Conservation (phyloP, 441 rosid species). For the Adansonia madagascariensis region DNA sequence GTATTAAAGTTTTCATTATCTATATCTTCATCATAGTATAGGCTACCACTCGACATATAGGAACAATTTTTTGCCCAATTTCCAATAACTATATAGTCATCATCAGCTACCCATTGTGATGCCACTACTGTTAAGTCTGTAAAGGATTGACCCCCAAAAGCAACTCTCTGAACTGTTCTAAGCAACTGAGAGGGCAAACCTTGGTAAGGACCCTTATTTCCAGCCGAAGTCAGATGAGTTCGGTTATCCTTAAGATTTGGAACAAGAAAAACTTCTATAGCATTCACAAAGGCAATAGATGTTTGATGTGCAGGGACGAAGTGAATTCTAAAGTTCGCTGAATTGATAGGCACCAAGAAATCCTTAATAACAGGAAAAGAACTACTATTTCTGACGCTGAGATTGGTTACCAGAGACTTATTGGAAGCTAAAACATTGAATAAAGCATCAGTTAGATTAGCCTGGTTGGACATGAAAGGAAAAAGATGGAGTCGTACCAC, state of each 20-base stretch:
- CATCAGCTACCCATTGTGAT: constrained; percentile 58
- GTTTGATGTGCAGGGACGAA: constrained; percentile 32
- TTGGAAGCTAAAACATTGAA: constrained; percentile 49
- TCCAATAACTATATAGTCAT: constrained; percentile 32
- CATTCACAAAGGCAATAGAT: constrained; percentile 58
- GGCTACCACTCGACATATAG: constrained; percentile 1
- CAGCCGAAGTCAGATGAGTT: constrained; percentile 24
- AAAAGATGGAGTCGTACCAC: constrained; percentile 62
- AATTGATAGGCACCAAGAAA: constrained; percentile 35
- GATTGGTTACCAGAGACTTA: constrained; percentile 38
- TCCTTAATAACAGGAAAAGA: constrained; percentile 30
- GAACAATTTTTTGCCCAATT: constrained; percentile 23
- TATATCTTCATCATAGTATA: constrained; percentile 18
- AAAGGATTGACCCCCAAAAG: constrained; percentile 47
- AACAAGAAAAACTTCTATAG: constrained; percentile 59
- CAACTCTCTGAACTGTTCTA: constrained; percentile 47
- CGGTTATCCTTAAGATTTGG: constrained; percentile 30
- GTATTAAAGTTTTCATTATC: not conserved
- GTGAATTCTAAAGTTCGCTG: constrained; percentile 27
- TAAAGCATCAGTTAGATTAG: constrained; percentile 39
- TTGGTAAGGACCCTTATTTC: constrained; percentile 1
- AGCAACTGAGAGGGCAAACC: constrained; percentile 41
- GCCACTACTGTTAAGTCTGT: constrained; percentile 21
- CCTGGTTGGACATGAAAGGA: constrained; percentile 29
- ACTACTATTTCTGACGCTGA: constrained; percentile 23